Base-by-base conservation (phyloP, 2,329 filamentous ascomycete genomes). In the Paraconiothyrium sp. region DNA sequence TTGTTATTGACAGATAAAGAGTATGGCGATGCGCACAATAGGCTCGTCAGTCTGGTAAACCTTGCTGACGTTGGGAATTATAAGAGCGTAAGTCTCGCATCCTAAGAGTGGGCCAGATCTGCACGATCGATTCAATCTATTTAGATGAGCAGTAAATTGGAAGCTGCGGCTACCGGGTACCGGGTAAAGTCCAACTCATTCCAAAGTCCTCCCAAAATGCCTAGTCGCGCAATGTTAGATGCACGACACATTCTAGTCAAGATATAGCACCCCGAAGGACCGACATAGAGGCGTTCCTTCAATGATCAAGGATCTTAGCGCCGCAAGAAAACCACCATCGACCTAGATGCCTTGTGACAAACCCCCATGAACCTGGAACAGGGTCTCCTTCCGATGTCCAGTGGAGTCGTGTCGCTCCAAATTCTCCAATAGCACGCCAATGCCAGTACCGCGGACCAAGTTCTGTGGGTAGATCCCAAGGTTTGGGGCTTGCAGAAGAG, bases 131-230 rank as follows among this genome's bases (percentile, higher is more conserved):
- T 34, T 8, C 22, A 30, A 46, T 55, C 27, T 55, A 34, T 34
- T 46, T 44, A 44, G 39, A 55, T 52, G 49, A 39, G n/a, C 20
- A 27, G 5, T 22, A 52, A 13, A 39, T 10, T 39, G n/a, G 34
- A 27, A 20, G 11, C 2, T 14, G n/a, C 20, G n/a, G 20, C 10
- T 41, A 39, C 49, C 20, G n/a, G 24, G 39, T 46, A 35, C 16
- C 52, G 52, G 52, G 52, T 55, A 55, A 55, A 55, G 11, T 27
- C 34, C 49, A 24, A 34, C 16, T 5, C 30, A 3, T 46, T 34
- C 27, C 50, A 30, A 10, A 9, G n/a, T 43, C 14, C 22, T 43
- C 5, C 22, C 50, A 2, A 3, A 30, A 4, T 6, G 27, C 6
- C 27, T 30, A 30, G 27, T 6, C 27, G 27, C 27, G 6, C 6